Base-by-base conservation (phyloP, 2,329 filamentous ascomycete genomes). In the Pezizomycotina sp. region DNA sequence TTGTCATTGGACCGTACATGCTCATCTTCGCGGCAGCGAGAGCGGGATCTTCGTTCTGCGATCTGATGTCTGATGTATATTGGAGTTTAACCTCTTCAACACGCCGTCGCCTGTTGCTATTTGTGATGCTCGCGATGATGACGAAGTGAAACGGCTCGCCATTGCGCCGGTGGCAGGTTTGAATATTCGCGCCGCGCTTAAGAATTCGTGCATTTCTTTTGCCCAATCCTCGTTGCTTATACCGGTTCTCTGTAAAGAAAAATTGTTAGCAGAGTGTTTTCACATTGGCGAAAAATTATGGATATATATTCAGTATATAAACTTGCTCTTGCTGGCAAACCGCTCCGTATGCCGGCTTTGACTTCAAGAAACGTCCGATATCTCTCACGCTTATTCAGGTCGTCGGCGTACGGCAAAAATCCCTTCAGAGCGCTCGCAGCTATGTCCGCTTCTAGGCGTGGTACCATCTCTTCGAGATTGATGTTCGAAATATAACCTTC, bases 1-100 rank as follows among this genome's bases (percentile, higher is more conserved):
- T 66, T 3, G 89, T 98, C 71, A 95, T 68, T 9, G 73, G 67
- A 1, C 89, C 89, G 58, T 84, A 93, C 83, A 95, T 92, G 38
- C 82, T 83, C 53, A 93, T 62, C 51, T 69, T 79, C 5, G 89
- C 89, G 1, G 89, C 89, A 49, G 81, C 75, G 53, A 84, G 77
- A 7, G 82, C 81, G 0, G 84, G 76, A 51, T 92, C 78, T 43
- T 73, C 65, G 3, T 66, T 64, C 49, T 75, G 81, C 15, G 31
- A 58, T 61, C 10, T 72, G 58, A 5, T 68, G 51, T 27, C 48
- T 46, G 27, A 13, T 45, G 44, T 5, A 34, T 21, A 12, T 45
- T 27, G n/a, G 42, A 33, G 34, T 18, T 27, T 18, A 44, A 27
- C 13, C 24, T 36, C 20, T 14, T 36, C 24, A 26, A 21, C 52